These are phyloP conservation scores for Keithomyces neogunnii DNA, from an alignment of 2,329 filamentous ascomycete genomes.

Conservation along the genomic window DNA sequence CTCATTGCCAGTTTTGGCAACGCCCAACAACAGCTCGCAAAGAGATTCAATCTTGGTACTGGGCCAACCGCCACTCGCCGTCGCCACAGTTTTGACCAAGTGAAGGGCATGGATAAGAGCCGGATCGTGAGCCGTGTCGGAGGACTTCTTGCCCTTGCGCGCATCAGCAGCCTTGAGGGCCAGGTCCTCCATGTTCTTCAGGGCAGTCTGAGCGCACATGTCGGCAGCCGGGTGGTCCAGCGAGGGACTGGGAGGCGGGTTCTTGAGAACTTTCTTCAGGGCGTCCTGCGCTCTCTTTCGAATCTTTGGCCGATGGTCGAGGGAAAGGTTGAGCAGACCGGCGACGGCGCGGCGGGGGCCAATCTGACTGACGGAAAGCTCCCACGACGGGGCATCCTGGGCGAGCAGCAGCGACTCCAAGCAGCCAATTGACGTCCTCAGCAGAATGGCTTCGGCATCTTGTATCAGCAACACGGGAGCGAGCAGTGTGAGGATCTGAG, in stretches of 20 bases:
- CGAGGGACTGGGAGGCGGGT: conserved; percentile 81
- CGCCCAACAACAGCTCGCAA: conserved; percentile 80
- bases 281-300: conserved; percentile 90
- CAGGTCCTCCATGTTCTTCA: conserved; percentile 71
- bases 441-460: conserved; percentile 77
- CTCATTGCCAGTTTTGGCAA: conserved; percentile 85
- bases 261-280: conserved; percentile 71
- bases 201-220: conserved; percentile 87
- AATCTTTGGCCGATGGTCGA: conserved; percentile 87
- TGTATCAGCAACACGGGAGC: conserved; percentile 73
- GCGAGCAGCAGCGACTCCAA: conserved; percentile 85
- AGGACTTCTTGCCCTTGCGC: conserved; percentile 56
- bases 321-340: conserved; percentile 72
- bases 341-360: conserved; percentile 82
- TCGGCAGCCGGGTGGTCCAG: conserved; percentile 91
- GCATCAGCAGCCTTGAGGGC: conserved; percentile 52
- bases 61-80: conserved; percentile 87
- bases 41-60: conserved; percentile 90
- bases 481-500: conserved; percentile 79
- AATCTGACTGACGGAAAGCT: conserved; percentile 71
- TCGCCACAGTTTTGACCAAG: conserved; percentile 80
- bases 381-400: conserved; percentile 84
- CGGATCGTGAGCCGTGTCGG: conserved; percentile 61
- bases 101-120: conserved; percentile 86
- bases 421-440: conserved; percentile 84